Base-by-base conservation (phyloP, 2,329 filamentous ascomycete species). In the Scedosporium minutisporum region DNA sequence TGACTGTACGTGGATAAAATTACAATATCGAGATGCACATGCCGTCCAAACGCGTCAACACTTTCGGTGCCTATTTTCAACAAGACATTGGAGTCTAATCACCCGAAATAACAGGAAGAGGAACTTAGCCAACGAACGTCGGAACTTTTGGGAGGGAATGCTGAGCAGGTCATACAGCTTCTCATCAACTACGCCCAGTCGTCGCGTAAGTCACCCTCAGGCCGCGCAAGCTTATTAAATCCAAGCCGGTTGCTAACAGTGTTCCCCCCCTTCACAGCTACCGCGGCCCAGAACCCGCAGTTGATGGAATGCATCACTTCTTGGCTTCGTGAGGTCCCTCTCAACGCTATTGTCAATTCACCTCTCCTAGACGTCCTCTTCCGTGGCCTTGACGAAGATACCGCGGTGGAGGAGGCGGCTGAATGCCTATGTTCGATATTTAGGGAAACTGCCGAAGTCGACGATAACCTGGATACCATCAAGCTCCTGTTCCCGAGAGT, bases 281-380 rank as follows among this genome's bases (percentile, higher is more conserved):
- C 85, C 58, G 92, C 93, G 25, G 84, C 91, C 7, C 88, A 87
- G 65, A 96, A 97, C 71, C 93, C 93, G 2, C 89, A 93, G 70
- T 82, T 99, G 58, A 87, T 97, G 73, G 91, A 97, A 70, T 97
- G 95, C 73, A 92, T 97, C 68, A 96, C 92, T 38, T 97, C 95
- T 3, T 99, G 95, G 95, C 83, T 97, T 67, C 86, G 92, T 68
- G 95, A 99, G 76, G 91, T 99, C 6, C 91, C 93, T 0, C 84
- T 96, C 58, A 82, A 82, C 66, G 87, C 90, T 65, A 86, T 99
- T 66, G 88, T 96, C 67, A 88, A 88, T 68, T 97, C 93, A 1
- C 89, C 93, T 6, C 80, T 99, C 14, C 81, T 99, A 68, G 85
- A 91, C 67, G 81, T 93, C 61, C 85, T 97, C 59, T 86, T 97